A percentile compares a stretch with the other conserved stretches of the same genome.
phyloP scores from a whole-genome alignment of 371 early-diverging fungal genomes.

The Syncephalastrum monosporum region DNA sequence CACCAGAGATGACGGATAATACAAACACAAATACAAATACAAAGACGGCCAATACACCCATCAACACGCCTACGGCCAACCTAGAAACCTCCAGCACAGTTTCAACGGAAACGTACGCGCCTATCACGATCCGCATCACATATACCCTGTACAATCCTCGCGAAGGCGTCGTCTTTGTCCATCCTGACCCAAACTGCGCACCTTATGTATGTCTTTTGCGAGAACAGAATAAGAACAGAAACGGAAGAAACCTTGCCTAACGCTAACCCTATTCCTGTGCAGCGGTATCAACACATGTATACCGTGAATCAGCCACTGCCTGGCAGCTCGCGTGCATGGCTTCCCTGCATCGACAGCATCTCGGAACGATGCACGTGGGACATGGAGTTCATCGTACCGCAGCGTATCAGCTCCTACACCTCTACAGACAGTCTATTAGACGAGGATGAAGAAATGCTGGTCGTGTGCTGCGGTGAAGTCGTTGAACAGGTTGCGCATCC shows the following conservation, averaged over 20 bases:
- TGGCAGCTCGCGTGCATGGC: slow-evolving; percentile 81
- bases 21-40: slow-evolving; percentile 17
- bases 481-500: slow-evolving; percentile 68
- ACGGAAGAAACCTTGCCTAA: neutral
- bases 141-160: slow-evolving; percentile 54
- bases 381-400: slow-evolving; percentile 78
- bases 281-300: slow-evolving; percentile 71
- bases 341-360: slow-evolving; percentile 83
- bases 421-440: slow-evolving; percentile 34
- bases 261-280: neutral
- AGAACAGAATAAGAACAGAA: too few relatives aligned
- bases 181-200: slow-evolving; percentile 58
- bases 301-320: slow-evolving; percentile 77
- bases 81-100: neutral
- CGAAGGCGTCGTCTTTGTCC: slow-evolving; percentile 54
- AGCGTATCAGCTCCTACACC: slow-evolving; percentile 25
- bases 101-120: slow-evolving; percentile 25
- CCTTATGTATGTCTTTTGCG: slow-evolving; percentile 47
- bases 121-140: slow-evolving; percentile 51
- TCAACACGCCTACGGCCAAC: too few relatives aligned
- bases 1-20: slow-evolving; percentile 6
- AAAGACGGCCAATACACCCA: slow-evolving; percentile 3
- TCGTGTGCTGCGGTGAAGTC: slow-evolving; percentile 77
- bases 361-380: slow-evolving; percentile 87
- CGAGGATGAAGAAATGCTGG: slow-evolving; percentile 59